A percentile compares a stretch with the other conserved stretches of the same genome.
These are phyloP conservation scores for Podila minutissima DNA, from an alignment of 192 early-diverging fungal species.

Conservation along the genomic window DNA sequence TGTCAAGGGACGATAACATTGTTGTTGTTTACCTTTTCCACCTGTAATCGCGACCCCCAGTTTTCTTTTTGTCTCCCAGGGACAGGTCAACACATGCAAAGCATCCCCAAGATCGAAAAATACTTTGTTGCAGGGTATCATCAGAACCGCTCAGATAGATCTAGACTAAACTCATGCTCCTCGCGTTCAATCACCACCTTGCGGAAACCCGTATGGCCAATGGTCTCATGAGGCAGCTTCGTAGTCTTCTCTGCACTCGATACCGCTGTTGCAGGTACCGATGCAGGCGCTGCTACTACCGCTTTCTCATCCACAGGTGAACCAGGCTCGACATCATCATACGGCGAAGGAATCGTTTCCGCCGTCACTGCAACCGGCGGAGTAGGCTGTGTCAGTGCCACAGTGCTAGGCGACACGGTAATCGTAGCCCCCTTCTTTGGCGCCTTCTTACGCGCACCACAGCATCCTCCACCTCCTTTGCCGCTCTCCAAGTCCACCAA, in stretches of 20 bases:
- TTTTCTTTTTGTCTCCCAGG: no score
- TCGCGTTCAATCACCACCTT: conserved; percentile 43
- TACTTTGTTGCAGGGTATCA: no score
- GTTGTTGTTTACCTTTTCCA: no score
- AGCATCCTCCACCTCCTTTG: neutral
- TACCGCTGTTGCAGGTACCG: conserved; percentile 5
- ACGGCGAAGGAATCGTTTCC: neutral
- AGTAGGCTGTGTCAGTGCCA: neutral
- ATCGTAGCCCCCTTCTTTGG: neutral
- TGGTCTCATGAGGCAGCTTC: conserved; percentile 18
- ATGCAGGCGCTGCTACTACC: neutral
- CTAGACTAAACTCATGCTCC: conserved; percentile 33
- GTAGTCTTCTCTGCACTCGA: neutral
- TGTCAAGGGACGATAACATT: no score
- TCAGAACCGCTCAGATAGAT: conserved; percentile 26
- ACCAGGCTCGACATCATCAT: neutral
- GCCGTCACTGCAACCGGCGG: neutral
- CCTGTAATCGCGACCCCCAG: no score
- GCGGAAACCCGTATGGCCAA: conserved; percentile 41
- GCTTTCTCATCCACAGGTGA: neutral
- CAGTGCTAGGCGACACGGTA: neutral
- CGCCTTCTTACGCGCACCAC: neutral
- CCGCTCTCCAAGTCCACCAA: neutral
- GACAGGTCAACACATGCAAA: no score
- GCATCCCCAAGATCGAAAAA: no score